Conservation (phyloP, 176 grass and related monocot genomes). For the Ensete glaucum region DNA sequence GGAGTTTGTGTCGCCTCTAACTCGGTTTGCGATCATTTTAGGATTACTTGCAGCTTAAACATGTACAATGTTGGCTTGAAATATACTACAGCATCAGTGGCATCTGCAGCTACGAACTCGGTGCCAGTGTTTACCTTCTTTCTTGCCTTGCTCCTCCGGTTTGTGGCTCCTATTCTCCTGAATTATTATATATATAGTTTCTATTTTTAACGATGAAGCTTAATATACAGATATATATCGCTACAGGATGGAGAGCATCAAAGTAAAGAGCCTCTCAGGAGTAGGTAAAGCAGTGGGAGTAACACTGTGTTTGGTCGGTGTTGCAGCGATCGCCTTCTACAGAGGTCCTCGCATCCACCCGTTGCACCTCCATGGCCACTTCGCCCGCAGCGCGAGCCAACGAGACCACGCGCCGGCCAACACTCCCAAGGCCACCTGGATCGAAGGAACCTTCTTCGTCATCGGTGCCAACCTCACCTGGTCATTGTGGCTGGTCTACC, state of each 20-base stretch:
- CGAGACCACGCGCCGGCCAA: background rate
- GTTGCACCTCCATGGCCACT: constrained; percentile 32
- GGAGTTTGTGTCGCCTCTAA: no score
- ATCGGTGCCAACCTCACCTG: constrained; percentile 39
- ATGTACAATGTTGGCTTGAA: constrained; percentile 47
- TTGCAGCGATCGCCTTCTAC: constrained; percentile 45
- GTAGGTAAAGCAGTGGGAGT: constrained; percentile 41
- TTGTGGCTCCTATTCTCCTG: background rate
- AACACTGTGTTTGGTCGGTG: constrained; percentile 37
- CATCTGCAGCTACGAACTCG: constrained; percentile 34
- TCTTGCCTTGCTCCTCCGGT: constrained; percentile 13
- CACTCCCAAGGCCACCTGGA: constrained; percentile 27
- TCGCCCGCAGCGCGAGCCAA: background rate
- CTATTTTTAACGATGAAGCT: no score
- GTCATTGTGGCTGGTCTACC: constrained; percentile 58
- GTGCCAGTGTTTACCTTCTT: constrained; percentile 62
- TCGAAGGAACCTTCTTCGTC: constrained; percentile 51
- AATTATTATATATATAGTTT: background rate
- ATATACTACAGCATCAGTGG: constrained; percentile 54
- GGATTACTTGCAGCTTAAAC: constrained; percentile 48
- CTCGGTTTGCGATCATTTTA: background rate
- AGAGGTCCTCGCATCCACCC: constrained; percentile 35
- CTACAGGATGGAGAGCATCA: constrained; percentile 45
- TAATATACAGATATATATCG: background rate
- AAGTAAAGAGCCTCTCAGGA: constrained; percentile 29